Conservation (phyloP, 1,284 basidiomycete species). For the Apiotrichum sp. region DNA sequence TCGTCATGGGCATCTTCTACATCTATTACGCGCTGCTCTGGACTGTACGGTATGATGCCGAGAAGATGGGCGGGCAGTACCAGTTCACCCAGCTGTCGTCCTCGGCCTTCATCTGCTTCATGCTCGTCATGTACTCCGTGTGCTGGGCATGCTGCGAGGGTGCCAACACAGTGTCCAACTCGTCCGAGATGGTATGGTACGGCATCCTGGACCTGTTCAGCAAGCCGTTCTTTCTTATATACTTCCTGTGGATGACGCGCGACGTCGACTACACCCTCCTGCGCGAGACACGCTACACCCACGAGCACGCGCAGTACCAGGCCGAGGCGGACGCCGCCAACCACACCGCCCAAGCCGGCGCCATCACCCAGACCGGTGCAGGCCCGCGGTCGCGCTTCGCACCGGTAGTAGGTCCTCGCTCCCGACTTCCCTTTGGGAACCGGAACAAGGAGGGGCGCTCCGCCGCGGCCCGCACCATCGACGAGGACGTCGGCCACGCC, state of each 20-base stretch:
- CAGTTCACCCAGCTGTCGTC: slow-evolving; percentile 42
- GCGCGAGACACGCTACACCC: slow-evolving; percentile 25
- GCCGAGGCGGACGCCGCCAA: neutral
- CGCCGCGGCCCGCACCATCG: slow-evolving; percentile 13
- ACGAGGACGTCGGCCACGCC: neutral
- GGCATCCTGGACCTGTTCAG: slow-evolving; percentile 57
- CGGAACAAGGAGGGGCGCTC: slow-evolving; percentile 15
- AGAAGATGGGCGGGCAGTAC: slow-evolving; percentile 35
- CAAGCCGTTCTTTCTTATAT: slow-evolving; percentile 45
- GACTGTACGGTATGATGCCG: slow-evolving; percentile 33
- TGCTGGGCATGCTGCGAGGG: slow-evolving; percentile 49
- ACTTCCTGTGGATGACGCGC: slow-evolving; percentile 21
- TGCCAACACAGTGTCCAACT: slow-evolving; percentile 41
- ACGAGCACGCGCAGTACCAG: neutral
- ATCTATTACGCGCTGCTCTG: slow-evolving; percentile 50
- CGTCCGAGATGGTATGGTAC: slow-evolving; percentile 53
- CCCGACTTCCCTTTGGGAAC: neutral
- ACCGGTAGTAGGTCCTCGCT: neutral
- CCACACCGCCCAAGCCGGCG: neutral
- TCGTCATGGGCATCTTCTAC: slow-evolving; percentile 49
- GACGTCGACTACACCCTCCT: slow-evolving; percentile 33
- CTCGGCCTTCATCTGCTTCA: slow-evolving; percentile 44
- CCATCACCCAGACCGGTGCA: slow-evolving; percentile 3
- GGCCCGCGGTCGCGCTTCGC: slow-evolving; percentile 8
- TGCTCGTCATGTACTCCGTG: slow-evolving; percentile 54